Evolutionary conservation across 2,329 filamentous ascomycete genomes (phyloP).

Genomic region (Colletotrichum gigasporum): DNA sequence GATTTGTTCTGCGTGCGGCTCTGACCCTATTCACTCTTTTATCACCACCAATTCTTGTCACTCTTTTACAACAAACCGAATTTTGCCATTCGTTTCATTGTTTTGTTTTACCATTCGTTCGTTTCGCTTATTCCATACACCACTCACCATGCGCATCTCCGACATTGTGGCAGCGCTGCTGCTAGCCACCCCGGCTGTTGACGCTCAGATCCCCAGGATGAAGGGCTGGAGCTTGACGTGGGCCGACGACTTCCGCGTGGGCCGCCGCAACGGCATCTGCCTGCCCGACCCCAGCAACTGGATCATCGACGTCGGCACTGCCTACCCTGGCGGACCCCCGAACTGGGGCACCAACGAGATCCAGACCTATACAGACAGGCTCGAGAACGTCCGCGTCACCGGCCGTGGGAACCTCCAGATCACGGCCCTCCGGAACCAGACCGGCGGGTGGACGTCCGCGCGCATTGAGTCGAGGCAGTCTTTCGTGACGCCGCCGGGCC

Average conservation of each 20-base stretch:
- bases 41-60: background rate
- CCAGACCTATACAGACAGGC: constrained; percentile 54
- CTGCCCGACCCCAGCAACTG: constrained; percentile 51
- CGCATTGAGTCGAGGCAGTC: constrained; percentile 50
- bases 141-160: background rate
- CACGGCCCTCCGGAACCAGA: constrained; percentile 50
- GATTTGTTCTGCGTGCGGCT: background rate
- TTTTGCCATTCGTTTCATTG: background rate
- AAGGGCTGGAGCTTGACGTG: constrained; percentile 49
- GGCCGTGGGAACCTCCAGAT: constrained; percentile 57
- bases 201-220: constrained; percentile 23
- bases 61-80: background rate
- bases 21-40: background rate
- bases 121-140: background rate
- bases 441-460: constrained; percentile 52
- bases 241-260: constrained; percentile 54
- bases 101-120: background rate
- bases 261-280: constrained; percentile 42
- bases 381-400: constrained; percentile 55
- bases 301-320: constrained; percentile 53
- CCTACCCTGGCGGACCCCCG: constrained; percentile 52
- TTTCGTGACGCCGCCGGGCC: constrained; percentile 44
- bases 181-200: background rate
- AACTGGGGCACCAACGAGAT: constrained; percentile 60
- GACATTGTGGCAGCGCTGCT: background rate